Base-by-base conservation (phyloP, 169 alveolate species). In the Theileria orientalis region DNA sequence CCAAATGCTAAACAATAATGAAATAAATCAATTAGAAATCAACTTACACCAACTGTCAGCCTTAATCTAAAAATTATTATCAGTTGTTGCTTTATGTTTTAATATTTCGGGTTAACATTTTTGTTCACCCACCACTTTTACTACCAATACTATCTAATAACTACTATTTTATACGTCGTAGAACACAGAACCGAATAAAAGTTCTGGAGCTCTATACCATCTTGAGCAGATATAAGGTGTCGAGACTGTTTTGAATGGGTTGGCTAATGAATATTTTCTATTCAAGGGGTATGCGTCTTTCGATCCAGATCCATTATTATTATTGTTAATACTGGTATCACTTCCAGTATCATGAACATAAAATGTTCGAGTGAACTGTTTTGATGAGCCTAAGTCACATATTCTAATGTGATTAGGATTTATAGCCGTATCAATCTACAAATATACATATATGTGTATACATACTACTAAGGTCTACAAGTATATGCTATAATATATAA, bases 151-250 rank as follows among this genome's bases (percentile, higher is more conserved):
- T 8, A 29, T 37, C 25, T 42, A 35, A n/a, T 32, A 40, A 67
- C 21, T 54, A 19, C 33, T 14, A 46, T 7, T 23, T 8, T 64
- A 25, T 47, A 87, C 92, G 78, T 83, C 75, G 75, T 87, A 87
- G 40, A 44, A 79, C 46, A 83, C 83, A 21, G 87, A 62, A 16
- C 92, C 92, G 44, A 86, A 87, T 14, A 87, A 72, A 25, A 87
- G 57, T 59, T 87, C 92, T 2, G 92, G 92, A 8, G 92, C 92
- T 19, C 92, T 72, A 40, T 87, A 87, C 92, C 92, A 87, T 47
- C 92, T 56, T 7, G 92, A 87, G 44, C 92, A 87, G 1, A 87
- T 83, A 47, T 87, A 87, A 19, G 92, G 92, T 23, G 88, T 87
- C 13, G 92, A 87, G 46, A 72, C 76, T 40, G 56, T 78, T 51